Conservation (phyloP, 345 rosid genomes). For the Pistacia integerrima region DNA sequence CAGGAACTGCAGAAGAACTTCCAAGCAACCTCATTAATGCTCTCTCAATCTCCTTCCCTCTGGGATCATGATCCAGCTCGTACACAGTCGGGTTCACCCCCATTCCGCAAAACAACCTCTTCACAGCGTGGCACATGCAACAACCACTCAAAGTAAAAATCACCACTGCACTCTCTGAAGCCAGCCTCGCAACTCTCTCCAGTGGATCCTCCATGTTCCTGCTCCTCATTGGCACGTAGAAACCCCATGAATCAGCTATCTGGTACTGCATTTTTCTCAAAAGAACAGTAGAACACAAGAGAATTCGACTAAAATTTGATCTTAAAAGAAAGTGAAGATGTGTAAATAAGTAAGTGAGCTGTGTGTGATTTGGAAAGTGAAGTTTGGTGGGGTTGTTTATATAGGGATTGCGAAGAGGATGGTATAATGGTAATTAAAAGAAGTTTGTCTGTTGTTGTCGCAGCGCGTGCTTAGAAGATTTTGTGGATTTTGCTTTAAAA, state of each 20-base stretch:
- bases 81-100: slow-evolving; percentile 65
- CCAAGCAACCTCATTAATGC: slow-evolving; percentile 45
- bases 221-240: slow-evolving; percentile 20
- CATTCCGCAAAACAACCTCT: slow-evolving; percentile 69
- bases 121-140: slow-evolving; percentile 79
- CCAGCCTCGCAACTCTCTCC: slow-evolving; percentile 52
- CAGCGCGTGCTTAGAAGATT: slow-evolving; percentile 37
- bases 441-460: slow-evolving; percentile 51
- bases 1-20: slow-evolving; percentile 38
- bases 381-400: neutral
- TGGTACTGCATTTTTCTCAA: slow-evolving; percentile 26
- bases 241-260: slow-evolving; percentile 23
- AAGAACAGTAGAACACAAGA: no score
- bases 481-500: slow-evolving; percentile 30
- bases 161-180: slow-evolving; percentile 67
- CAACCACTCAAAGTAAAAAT: slow-evolving; percentile 63
- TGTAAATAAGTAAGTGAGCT: no score
- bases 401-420: slow-evolving; percentile 3
- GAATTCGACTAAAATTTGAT: no score
- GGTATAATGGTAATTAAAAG: slow-evolving; percentile 16
- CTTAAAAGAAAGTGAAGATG: no score
- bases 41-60: slow-evolving; percentile 57
- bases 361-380: neutral
- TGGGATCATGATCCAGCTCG: slow-evolving; percentile 62
- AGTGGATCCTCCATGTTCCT: slow-evolving; percentile 43